A percentile compares a stretch with the other conserved stretches of the same genome.
These are phyloP conservation scores for Kodamaea leandrae DNA, from an alignment of 805 yeast genomes.

Conservation along the genomic window DNA sequence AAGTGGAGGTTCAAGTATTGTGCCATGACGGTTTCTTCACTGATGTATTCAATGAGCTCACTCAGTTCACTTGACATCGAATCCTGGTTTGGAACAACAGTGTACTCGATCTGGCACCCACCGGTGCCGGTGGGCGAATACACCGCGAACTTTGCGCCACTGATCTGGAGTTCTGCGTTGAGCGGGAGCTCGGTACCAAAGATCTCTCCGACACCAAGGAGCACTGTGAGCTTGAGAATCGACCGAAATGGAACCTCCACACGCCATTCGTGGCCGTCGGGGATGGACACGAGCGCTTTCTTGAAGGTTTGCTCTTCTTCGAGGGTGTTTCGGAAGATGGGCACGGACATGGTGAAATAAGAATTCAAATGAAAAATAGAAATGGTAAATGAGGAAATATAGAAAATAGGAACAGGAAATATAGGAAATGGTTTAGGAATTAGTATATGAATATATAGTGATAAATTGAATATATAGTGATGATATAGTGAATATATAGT, in stretches of 20 bases:
- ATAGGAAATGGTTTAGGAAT: too few relatives aligned
- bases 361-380: background rate
- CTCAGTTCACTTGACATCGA: constrained; percentile 33
- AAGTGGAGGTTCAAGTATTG: constrained; percentile 69
- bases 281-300: constrained; percentile 22
- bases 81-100: constrained; percentile 22
- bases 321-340: constrained; percentile 16
- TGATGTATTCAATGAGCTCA: constrained; percentile 55
- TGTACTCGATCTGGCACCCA: constrained; percentile 62
- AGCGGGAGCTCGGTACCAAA: constrained; percentile 90
- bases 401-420: background rate
- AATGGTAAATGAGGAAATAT: background rate
- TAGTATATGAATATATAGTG: too few relatives aligned
- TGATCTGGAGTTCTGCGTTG: constrained; percentile 47
- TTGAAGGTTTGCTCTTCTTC: constrained; percentile 8
- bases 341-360: constrained; percentile 17
- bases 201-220: constrained; percentile 78
- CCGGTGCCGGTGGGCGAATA: constrained; percentile 45
- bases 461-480: too few relatives aligned
- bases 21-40: constrained; percentile 69
- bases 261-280: constrained; percentile 66
- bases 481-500: too few relatives aligned
- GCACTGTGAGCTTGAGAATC: constrained; percentile 48
- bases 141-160: constrained; percentile 39
- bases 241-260: constrained; percentile 61